phyloP scores from a whole-genome alignment of 2,329 filamentous ascomycete species.

The Trichoderma polysporum region DNA sequence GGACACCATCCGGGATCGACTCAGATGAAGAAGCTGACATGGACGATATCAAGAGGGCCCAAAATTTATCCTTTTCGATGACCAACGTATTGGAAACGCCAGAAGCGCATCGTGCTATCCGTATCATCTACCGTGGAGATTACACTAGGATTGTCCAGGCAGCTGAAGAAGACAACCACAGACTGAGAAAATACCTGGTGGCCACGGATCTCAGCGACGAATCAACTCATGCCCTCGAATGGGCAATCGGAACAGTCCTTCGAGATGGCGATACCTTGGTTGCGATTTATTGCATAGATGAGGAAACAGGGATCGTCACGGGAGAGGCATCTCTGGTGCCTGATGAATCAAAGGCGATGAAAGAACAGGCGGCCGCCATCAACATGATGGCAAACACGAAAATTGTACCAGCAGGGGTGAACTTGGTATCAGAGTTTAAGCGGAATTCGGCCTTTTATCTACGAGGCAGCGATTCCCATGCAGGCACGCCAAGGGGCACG shows the following conservation, averaged over 20 bases:
- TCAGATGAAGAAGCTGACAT: conserved; percentile 86
- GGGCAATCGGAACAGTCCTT: conserved; percentile 94
- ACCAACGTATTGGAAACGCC: conserved; percentile 76
- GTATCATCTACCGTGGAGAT: conserved; percentile 87
- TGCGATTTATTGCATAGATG: conserved; percentile 90
- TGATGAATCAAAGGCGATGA: conserved; percentile 72
- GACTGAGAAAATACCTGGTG: conserved; percentile 88
- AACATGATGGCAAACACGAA: conserved; percentile 57
- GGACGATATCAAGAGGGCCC: conserved; percentile 81
- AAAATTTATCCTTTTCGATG: conserved; percentile 77
- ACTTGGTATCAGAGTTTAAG: conserved; percentile 37
- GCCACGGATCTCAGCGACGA: conserved; percentile 94
- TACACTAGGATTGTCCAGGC: conserved; percentile 73
- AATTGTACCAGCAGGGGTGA: conserved; percentile 32
- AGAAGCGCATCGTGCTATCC: conserved; percentile 76
- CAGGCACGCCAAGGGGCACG: conserved; percentile 42
- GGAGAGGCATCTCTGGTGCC: conserved; percentile 56
- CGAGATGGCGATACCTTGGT: conserved; percentile 92
- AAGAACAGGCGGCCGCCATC: conserved; percentile 72
- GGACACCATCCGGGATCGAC: conserved; percentile 61
- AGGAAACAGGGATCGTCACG: conserved; percentile 66
- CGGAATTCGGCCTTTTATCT: conserved; percentile 31
- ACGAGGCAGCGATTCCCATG: conserved; percentile 31
- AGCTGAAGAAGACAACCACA: conserved; percentile 73
- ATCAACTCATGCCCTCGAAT: conserved; percentile 91